A percentile compares a stretch with the other conserved stretches of the same genome.
Evolutionary conservation across 495 filamentous ascomycete genomes (phyloP).

Genomic region (Endocarpon pusillum): DNA sequence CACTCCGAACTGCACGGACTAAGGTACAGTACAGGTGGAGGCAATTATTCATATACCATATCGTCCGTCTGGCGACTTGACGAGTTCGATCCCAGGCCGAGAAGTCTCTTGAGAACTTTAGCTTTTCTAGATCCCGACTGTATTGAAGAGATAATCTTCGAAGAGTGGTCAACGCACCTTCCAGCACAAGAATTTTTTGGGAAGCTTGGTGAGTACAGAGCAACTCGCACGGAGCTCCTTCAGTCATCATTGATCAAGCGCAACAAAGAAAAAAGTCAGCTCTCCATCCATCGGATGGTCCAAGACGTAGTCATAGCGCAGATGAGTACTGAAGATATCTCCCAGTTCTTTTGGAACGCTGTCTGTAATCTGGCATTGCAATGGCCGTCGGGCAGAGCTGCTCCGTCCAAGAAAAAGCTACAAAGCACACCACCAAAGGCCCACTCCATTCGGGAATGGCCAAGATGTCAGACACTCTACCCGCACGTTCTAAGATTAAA

Average conservation of each 20-base stretch:
- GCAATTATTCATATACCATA: constrained; percentile 14
- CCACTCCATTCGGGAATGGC: constrained; percentile 11
- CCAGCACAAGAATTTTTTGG: constrained; percentile 8
- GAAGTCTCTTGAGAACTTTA: constrained; percentile 14
- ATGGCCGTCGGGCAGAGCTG: constrained; percentile 12
- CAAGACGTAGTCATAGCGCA: constrained; percentile 13
- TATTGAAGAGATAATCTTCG: constrained; percentile 16
- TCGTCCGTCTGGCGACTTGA: constrained; percentile 23
- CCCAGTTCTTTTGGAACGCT: constrained; percentile 6
- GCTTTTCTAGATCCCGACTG: constrained; percentile 19
- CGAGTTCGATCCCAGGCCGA: constrained; percentile 9
- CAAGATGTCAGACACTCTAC: constrained; percentile 13
- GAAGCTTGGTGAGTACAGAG: constrained; percentile 4
- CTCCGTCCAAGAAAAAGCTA: constrained; percentile 10
- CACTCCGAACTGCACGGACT: constrained; percentile 9
- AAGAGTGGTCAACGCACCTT: constrained; percentile 6
- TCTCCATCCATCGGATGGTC: constrained; percentile 18
- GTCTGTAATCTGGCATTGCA: constrained; percentile 9
- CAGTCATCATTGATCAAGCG: constrained; percentile 12
- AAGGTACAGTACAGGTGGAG: constrained; percentile 7
- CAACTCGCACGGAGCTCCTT: constrained; percentile 8
- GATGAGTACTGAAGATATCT: constrained; percentile 9
- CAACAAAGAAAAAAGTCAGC: constrained; percentile 6
- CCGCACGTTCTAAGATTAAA: constrained; percentile 12
- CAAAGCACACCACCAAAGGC: constrained; percentile 9